Base-by-base conservation (phyloP, 2,329 filamentous ascomycete species). In the Aspergillus spinulosporus region DNA sequence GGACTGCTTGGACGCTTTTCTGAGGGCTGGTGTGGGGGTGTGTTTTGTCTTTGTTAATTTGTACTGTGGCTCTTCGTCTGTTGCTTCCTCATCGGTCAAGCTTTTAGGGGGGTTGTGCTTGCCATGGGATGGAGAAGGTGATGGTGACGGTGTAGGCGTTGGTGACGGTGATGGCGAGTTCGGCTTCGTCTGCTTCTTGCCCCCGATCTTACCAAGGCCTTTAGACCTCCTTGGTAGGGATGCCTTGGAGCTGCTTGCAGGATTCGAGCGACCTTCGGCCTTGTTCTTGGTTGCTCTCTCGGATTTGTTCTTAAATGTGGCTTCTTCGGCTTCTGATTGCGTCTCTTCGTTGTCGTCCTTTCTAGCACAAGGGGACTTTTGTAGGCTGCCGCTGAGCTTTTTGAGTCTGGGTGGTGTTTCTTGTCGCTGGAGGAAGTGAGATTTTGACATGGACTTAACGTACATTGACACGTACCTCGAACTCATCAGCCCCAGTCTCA, bases 401-500 rank as follows among this genome's bases (percentile, higher is more conserved):
- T 65, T 71, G 0, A 70, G 55, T 48, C 64, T 62, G 14, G 72
- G 69, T 46, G 71, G 69, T 4, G 68, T 74, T 56, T 72, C 66
- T 65, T 74, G 70, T 59, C 66, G 69, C 73, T 75, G 56, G 53
- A 28, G 57, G 21, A 31, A 49, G 31, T 39, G 40, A 50, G 26
- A 54, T 49, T 56, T 40, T 54, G 43, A 56, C 4, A 31, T 34
- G 29, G 32, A 14, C 29, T 21, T 40, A 31, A 28, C 12, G 29
- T 31, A 29, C 5, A 15, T 43, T 26, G 7, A 9, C 34, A 59
- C 64, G 49, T 68, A 75, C 74, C 68, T 76, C 66, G 52, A 76
- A 72, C 50, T 73, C 73, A 56, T 70, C 72, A 26, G 69, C 68
- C 21, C 69, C 72, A 12, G 63, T 68, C 15, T 60, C 66, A 12